These are phyloP conservation scores for Solanum etuberosum DNA, from an alignment of 257 asterid species.

Conservation along the genomic window DNA sequence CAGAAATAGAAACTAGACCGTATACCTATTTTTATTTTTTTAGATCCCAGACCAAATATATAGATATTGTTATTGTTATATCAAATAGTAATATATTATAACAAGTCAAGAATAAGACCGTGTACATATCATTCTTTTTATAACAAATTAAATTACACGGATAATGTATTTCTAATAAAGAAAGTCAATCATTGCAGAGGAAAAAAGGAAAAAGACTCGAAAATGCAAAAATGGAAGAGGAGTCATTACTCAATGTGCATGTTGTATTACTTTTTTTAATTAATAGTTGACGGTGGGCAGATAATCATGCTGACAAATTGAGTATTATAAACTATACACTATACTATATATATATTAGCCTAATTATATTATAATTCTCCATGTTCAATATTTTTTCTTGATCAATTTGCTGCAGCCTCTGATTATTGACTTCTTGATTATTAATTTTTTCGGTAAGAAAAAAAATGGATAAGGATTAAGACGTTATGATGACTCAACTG, in stretches of 20 bases:
- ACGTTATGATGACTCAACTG: neutral
- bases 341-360: no score
- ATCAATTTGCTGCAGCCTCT: neutral
- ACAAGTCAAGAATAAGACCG: rapidly evolving
- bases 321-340: neutral
- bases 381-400: neutral
- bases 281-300: neutral
- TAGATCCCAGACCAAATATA: rapidly evolving
- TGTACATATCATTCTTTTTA: rapidly evolving
- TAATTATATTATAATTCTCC: no score
- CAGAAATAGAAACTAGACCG: rapidly evolving
- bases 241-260: neutral
- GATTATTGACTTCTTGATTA: neutral
- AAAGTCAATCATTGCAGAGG: neutral
- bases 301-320: neutral
- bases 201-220: neutral
- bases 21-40: no score
- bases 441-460: neutral
- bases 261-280: neutral
- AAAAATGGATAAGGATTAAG: neutral
- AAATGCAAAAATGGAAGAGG: neutral
- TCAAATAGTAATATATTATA: no score
- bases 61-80: no score
- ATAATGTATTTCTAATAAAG: rapidly evolving
- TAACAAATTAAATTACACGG: neutral